Evolutionary conservation across 768 basidiomycete species (phyloP), one percentile per base, ranked within the genome.

Genomic region (Auricularia sp.): DNA sequence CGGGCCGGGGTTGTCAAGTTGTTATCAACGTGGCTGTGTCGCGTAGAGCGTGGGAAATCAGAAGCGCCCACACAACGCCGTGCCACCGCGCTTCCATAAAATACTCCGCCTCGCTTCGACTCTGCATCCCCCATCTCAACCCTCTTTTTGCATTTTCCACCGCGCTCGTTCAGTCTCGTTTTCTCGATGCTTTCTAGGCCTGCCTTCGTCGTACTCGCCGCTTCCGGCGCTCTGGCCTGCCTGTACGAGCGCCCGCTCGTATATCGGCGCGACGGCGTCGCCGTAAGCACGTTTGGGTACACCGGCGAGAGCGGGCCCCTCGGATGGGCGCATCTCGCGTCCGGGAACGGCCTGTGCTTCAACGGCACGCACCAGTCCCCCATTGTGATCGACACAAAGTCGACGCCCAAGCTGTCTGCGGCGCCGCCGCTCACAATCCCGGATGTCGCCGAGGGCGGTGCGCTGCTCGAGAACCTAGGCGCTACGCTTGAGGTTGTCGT

Each of bases 391-490:
- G 21, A 24, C 56, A 29, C 56, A 14, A 7, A 7, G 24, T 59
- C 56, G 21, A 29, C 29, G 29, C 56, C 56, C 14, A 59, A 24
- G 56, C 56, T 59, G 11, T 18, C 56, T 29, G 34, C 56, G 6
- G 29, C 56, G 34, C 24, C 24, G 34, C 24, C 56, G 24, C 24
- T 29, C 14, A 59, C 34, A 29, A 33, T 59, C 56, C 24, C 56
- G 24, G 34, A 35, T 7, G 56, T 59, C 24, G 21, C 56, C 24
- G 56, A 24, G 56, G 56, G 29, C 34, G 56, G 24, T 14, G 47
- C 47, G 47, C 21, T 51, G 47, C 47, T 59, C 10, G 56, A 59
- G 56, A 59, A 59, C 56, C 56, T 59, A 7, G 56, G 56, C 56
- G 13, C 56, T 6, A 59, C 56, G 56, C 29, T 59, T 7, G 56